Evolutionary conservation across 257 asterid genomes (phyloP).

Genomic region (Solanum piurae): DNA sequence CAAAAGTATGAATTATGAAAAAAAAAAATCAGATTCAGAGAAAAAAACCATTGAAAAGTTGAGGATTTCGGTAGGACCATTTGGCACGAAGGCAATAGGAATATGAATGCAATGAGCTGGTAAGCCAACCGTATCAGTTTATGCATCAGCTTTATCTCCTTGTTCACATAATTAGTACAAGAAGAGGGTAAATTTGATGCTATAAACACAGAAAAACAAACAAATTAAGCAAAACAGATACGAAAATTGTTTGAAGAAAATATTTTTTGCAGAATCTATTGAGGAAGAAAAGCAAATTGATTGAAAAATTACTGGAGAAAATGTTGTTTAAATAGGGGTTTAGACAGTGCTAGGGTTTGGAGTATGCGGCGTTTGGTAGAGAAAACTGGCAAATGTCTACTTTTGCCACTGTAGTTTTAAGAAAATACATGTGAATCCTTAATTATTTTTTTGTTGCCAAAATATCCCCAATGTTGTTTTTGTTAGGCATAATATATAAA

Average conservation of each 20-base stretch:
- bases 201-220: background rate
- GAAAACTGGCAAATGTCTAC: background rate
- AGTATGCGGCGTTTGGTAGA: background rate
- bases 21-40: constrained; percentile 7
- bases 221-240: background rate
- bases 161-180: constrained; percentile 23
- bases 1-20: background rate
- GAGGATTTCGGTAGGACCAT: background rate
- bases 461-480: background rate
- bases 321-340: background rate
- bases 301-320: background rate
- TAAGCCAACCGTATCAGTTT: constrained; percentile 42
- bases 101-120: constrained; percentile 36
- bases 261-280: background rate
- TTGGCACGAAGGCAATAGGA: background rate
- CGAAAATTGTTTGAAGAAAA: background rate
- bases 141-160: constrained; percentile 70
- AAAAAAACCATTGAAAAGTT: background rate
- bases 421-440: background rate
- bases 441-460: background rate
- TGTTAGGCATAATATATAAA: background rate
- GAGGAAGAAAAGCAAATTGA: background rate
- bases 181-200: constrained; percentile 85
- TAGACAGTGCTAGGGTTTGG: background rate
- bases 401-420: background rate